These are phyloP conservation scores for Ilex asprella DNA, from an alignment of 257 asterid genomes.

Conservation along the genomic window DNA sequence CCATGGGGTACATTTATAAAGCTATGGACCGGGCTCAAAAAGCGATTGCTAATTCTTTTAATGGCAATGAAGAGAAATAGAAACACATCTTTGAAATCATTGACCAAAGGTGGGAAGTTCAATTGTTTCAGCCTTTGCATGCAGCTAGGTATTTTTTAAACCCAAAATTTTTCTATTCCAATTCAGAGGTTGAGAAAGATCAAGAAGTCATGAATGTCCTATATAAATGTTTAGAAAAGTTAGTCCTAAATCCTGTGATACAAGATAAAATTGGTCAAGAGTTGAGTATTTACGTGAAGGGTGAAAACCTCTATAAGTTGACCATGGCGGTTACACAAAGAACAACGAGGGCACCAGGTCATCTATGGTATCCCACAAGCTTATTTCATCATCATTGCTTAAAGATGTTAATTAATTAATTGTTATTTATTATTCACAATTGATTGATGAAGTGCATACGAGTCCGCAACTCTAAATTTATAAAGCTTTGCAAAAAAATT, in stretches of 20 bases:
- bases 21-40: not conserved
- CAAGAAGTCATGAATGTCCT: not conserved
- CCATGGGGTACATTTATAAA: constrained; percentile 6
- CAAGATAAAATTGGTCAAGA: not conserved
- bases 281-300: too few relatives aligned
- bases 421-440: not conserved
- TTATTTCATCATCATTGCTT: too few relatives aligned
- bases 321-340: too few relatives aligned
- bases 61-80: constrained; percentile 3
- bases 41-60: not conserved
- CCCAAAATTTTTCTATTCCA: not conserved
- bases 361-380: too few relatives aligned
- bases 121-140: constrained; percentile 10
- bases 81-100: constrained; percentile 2
- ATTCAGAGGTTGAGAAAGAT: not conserved
- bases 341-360: too few relatives aligned
- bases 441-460: not conserved
- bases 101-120: constrained; percentile 1
- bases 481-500: not conserved
- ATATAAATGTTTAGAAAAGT: not conserved
- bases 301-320: too few relatives aligned
- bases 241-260: not conserved
- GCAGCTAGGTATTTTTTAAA: constrained; percentile 1
- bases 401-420: too few relatives aligned
- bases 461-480: not conserved